Base-by-base conservation (phyloP, 305 asterid genomes). In the Withania somnifera region DNA sequence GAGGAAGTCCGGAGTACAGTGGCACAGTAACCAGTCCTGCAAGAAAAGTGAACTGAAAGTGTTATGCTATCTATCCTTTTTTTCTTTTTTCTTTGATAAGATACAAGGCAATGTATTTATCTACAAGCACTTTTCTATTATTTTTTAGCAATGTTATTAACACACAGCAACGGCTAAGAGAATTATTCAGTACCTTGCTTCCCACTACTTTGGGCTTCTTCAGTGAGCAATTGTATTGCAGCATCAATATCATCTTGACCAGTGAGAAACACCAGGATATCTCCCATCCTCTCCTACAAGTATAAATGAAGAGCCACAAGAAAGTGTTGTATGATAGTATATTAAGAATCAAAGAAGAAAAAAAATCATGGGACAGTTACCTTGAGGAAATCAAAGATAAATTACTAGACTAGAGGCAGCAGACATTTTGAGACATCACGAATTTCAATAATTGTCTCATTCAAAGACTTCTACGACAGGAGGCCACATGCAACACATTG, bases 161-260 rank as follows among this genome's bases (percentile, higher is more conserved):
- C 17, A 47, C 79, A 1, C 8, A 47, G 60, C 79, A 73, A 47
- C 7, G 38, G 42, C 24, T 24, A 14, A 4, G 42, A 50, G 57
- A 30, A 26, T 8, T 50, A 75, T 75, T 26, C 60, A 50, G 40
- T 82, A 96, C 97, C 98, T 94, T 88, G 86, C 63, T 90, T 91
- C 86, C 84, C 87, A 20, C 84, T 85, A 75, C 66, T 82, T 57
- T 86, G 87, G 79, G 95, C 86, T 88, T 94, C 98, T 88, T 96
- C 99, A 45, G 97, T 86, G 73, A 94, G 94, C 91, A 96, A 84
- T 87, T 89, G 95, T 75, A 90, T 88, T 64, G 98, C 97, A 84
- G 96, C 93, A 87, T 96, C 98, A 86, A 96, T 94, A 86, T 94
- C 99, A 86, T 96, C 99, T 92, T 96, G 97, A 81, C 98, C 98